Evolutionary conservation across 352 stramenopile genomes (phyloP).

Genomic region (Globisporangium perplexum): DNA sequence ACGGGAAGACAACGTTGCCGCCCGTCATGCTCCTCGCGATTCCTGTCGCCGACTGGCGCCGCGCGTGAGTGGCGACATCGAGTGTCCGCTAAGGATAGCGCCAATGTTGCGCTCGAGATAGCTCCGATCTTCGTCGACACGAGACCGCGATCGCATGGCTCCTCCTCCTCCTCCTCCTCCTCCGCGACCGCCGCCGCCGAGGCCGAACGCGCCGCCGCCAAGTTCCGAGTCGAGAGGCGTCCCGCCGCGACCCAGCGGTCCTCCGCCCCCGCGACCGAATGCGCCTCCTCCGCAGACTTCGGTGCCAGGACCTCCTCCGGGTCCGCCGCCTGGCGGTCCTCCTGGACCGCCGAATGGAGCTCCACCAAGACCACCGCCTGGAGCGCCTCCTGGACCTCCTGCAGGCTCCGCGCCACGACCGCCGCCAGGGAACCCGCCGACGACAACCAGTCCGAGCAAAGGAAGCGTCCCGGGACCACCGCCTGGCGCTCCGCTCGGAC

Average conservation of each 20-base stretch:
- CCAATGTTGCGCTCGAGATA: background rate
- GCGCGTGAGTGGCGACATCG: too few relatives aligned
- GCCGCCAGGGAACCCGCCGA: conserved; percentile 14
- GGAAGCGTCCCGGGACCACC: conserved; percentile 23
- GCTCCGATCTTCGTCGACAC: too few relatives aligned
- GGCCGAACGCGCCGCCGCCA: conserved; percentile 1
- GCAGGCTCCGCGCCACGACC: conserved; percentile 17
- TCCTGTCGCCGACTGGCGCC: background rate
- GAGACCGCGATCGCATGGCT: background rate
- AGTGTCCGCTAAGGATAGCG: too few relatives aligned
- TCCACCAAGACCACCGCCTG: conserved; percentile 1
- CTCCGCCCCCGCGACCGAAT: background rate
- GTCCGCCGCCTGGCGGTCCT: conserved; percentile 10
- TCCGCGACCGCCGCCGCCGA: conserved; percentile 15
- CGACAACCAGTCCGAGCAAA: conserved; percentile 8
- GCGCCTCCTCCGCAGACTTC: conserved; percentile 5
- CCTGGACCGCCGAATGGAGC: conserved; percentile 24
- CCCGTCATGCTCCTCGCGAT: conserved; percentile 6
- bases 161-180: conserved; percentile 21
- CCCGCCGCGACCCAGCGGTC: background rate
- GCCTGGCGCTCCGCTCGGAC: conserved; percentile 35
- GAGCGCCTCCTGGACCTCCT: conserved; percentile 12
- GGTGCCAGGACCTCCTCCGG: conserved; percentile 18
- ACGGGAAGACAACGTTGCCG: conserved; percentile 14
- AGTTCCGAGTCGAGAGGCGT: too few relatives aligned